Conservation (phyloP, 176 grass and related monocot genomes). For the Rhynchospora pubera region DNA sequence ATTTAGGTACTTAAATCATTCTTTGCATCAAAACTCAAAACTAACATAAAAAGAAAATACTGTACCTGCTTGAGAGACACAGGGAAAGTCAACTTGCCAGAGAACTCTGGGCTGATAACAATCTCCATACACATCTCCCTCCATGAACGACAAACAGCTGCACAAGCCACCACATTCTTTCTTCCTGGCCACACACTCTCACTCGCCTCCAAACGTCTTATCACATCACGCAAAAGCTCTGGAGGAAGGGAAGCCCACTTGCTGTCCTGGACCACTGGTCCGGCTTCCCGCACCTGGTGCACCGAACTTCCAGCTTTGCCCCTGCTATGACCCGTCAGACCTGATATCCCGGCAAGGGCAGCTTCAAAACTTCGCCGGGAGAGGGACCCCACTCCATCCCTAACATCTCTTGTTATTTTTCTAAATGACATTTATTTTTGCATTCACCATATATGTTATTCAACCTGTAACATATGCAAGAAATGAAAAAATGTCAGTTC, state of each 20-base stretch:
- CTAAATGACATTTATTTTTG: conserved; percentile 75
- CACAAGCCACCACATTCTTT: conserved; percentile 71
- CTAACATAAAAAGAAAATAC: neutral
- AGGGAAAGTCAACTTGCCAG: conserved; percentile 85
- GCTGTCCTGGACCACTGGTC: conserved; percentile 49
- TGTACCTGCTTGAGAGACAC: conserved; percentile 96
- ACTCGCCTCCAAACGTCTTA: conserved; percentile 67
- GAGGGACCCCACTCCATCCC: conserved; percentile 77
- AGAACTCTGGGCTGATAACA: conserved; percentile 82
- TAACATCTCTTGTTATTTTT: conserved; percentile 87
- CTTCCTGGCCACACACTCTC: conserved; percentile 82
- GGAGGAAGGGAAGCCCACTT: conserved; percentile 84
- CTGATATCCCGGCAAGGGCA: conserved; percentile 62
- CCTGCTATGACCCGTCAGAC: conserved; percentile 53
- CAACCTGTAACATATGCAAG: conserved; percentile 23
- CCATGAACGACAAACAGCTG: conserved; percentile 93
- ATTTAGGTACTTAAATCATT: neutral
- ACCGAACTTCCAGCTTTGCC: conserved; percentile 55
- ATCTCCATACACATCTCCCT: conserved; percentile 98
- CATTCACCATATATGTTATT: conserved; percentile 9
- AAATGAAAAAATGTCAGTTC: neutral
- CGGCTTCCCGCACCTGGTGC: conserved; percentile 40
- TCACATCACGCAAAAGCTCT: conserved; percentile 79
- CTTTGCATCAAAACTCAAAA: neutral
- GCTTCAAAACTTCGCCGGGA: conserved; percentile 88